Evolutionary conservation across 225 moss, liverwort and hornwort species (phyloP).

Genomic region (Ulota crispa): DNA sequence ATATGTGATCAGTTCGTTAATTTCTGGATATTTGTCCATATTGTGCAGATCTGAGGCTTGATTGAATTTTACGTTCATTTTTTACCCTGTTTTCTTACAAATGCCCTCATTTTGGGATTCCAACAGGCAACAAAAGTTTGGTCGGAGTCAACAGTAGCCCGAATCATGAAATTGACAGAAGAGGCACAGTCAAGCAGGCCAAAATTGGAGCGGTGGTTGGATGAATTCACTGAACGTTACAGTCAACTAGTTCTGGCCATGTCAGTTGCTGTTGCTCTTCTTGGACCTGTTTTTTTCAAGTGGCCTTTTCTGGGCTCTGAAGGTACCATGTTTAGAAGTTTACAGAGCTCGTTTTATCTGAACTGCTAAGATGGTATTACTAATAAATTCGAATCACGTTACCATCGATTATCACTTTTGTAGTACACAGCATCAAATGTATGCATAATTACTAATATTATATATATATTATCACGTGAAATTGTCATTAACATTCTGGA

Average conservation of each 20-base stretch:
- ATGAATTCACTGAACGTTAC: conserved; percentile 92
- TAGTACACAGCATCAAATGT: not conserved
- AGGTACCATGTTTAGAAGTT: conserved; percentile 44
- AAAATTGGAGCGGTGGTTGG: conserved; percentile 89
- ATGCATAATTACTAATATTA: not conserved
- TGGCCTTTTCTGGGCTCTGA: conserved; percentile 86
- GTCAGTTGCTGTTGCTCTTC: conserved; percentile 74
- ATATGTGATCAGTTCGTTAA: not conserved
- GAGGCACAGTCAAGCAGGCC: conserved; percentile 92
- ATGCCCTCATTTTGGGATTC: not conserved
- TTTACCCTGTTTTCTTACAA: not conserved
- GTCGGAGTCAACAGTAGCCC: conserved; percentile 95
- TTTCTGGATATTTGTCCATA: not conserved
- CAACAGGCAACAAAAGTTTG: conserved; percentile 74
- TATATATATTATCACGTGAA: not conserved
- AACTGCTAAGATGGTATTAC: not conserved
- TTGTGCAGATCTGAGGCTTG: not conserved
- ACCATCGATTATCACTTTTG: not conserved
- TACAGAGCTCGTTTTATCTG: not conserved
- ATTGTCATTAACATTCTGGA: not conserved
- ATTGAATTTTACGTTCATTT: not conserved
- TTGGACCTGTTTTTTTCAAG: conserved; percentile 89
- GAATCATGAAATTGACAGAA: conserved; percentile 90
- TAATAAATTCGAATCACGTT: not conserved
- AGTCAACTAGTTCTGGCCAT: conserved; percentile 86